A percentile compares a stretch with the other conserved stretches of the same genome.
These are phyloP conservation scores for Suillus tomentosus DNA, from an alignment of 768 basidiomycete genomes.

Conservation along the genomic window DNA sequence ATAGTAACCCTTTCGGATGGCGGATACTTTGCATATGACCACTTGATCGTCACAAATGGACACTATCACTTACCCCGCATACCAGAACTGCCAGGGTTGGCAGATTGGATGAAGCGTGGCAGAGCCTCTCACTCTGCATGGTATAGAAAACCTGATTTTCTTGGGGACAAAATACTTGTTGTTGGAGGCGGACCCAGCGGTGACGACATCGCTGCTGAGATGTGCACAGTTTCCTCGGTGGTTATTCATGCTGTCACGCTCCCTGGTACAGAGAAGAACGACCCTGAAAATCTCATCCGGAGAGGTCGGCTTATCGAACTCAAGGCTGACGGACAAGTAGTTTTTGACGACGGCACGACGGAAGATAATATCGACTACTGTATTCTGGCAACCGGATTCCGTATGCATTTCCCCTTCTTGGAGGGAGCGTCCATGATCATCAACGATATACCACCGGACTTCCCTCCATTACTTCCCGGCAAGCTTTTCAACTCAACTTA, in stretches of 20 bases:
- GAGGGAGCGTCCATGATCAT: slow-evolving; percentile 33
- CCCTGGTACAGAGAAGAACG: slow-evolving; percentile 30
- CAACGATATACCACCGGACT: slow-evolving; percentile 41
- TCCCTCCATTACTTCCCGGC: slow-evolving; percentile 47
- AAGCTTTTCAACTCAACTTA: slow-evolving; percentile 64
- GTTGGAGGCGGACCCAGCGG: slow-evolving; percentile 67
- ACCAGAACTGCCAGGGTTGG: slow-evolving; percentile 61
- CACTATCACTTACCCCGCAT: slow-evolving; percentile 69
- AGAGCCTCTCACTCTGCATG: slow-evolving; percentile 66
- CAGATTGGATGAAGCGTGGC: slow-evolving; percentile 52
- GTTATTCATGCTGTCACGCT: slow-evolving; percentile 58
- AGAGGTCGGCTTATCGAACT: slow-evolving; percentile 48
- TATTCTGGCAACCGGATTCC: slow-evolving; percentile 79
- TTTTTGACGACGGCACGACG: slow-evolving; percentile 59
- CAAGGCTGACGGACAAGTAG: slow-evolving; percentile 44
- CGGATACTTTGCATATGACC: slow-evolving; percentile 50
- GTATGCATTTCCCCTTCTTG: slow-evolving; percentile 67
- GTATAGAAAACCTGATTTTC: slow-evolving; percentile 56
- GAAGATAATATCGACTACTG: slow-evolving; percentile 61
- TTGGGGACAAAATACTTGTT: slow-evolving; percentile 45
- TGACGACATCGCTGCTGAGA: slow-evolving; percentile 62
- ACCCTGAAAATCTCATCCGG: slow-evolving; percentile 38
- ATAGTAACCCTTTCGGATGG: slow-evolving; percentile 44
- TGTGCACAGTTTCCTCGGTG: slow-evolving; percentile 43
- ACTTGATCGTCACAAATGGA: slow-evolving; percentile 76